Evolutionary conservation across 1,139 yeast genomes (phyloP).

Genomic region (Diutina pseudorugosa): DNA sequence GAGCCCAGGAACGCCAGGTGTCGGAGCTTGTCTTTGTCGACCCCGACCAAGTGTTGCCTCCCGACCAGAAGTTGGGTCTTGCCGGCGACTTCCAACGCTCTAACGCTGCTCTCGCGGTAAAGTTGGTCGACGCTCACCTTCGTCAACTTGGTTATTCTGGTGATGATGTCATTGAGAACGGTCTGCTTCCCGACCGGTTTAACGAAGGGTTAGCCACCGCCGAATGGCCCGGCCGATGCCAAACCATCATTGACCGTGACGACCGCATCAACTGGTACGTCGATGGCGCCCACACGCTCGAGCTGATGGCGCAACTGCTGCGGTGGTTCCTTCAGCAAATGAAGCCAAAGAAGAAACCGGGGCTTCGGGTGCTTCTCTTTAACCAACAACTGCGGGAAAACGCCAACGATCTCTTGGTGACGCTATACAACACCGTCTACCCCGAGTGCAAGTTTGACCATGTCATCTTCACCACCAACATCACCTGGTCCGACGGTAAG

Average conservation of each 20-base stretch:
- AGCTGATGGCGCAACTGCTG: conserved; percentile 71
- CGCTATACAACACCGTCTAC: conserved; percentile 32
- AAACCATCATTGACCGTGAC: conserved; percentile 37
- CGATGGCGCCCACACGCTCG: conserved; percentile 95
- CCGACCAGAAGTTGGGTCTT: conserved; percentile 50
- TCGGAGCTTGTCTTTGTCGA: conserved; percentile 40
- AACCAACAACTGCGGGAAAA: conserved; percentile 89
- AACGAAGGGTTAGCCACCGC: conserved; percentile 55
- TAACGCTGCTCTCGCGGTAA: conserved; percentile 83
- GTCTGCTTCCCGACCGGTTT: conserved; percentile 43
- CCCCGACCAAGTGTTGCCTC: conserved; percentile 15
- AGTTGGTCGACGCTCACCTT: conserved; percentile 58
- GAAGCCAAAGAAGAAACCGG: conserved; percentile 10
- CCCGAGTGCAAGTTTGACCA: conserved; percentile 43
- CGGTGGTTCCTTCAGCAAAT: conserved; percentile 52
- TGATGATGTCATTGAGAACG: conserved; percentile 5
- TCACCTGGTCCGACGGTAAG: conserved; percentile 76
- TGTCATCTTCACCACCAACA: conserved; percentile 80
- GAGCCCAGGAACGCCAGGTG: conserved; percentile 55
- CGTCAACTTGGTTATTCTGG: conserved; percentile 27
- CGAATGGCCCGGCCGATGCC: conserved; percentile 93
- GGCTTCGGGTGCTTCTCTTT: conserved; percentile 48
- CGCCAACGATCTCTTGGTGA: conserved; percentile 49
- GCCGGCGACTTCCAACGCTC: conserved; percentile 76
- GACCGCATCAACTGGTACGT: conserved; percentile 57